These are phyloP conservation scores for Sarocladium strictum DNA, from an alignment of 2,329 filamentous ascomycete species.

Conservation along the genomic window DNA sequence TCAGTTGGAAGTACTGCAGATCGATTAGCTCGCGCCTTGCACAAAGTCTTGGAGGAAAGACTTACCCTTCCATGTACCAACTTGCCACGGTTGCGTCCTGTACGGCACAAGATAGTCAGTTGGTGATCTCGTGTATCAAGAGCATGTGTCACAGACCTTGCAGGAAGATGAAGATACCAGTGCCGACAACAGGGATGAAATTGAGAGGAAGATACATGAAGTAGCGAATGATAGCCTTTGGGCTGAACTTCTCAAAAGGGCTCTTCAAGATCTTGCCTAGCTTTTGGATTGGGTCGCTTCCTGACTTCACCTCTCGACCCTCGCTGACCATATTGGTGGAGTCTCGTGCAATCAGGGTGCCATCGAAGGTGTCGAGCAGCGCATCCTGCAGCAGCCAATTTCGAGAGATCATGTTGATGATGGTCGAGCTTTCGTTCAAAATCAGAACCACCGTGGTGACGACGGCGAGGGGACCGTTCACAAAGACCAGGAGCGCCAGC, in stretches of 20 bases:
- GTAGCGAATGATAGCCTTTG: constrained; percentile 65
- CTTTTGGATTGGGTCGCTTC: constrained; percentile 49
- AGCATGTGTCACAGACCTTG: constrained; percentile 47
- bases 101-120: constrained; percentile 2
- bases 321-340: constrained; percentile 59
- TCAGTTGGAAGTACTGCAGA: constrained; percentile 79
- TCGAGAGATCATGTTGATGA: constrained; percentile 52
- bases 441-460: constrained; percentile 66
- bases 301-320: constrained; percentile 65
- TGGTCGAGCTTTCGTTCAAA: constrained; percentile 53
- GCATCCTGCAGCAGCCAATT: constrained; percentile 77
- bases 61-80: constrained; percentile 49
- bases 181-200: constrained; percentile 86
- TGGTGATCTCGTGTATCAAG: neutral
- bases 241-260: constrained; percentile 51
- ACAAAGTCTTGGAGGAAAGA: constrained; percentile 9
- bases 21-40: neutral
- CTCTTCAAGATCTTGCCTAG: constrained; percentile 52
- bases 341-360: constrained; percentile 50
- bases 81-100: constrained; percentile 42
- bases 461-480: constrained; percentile 78
- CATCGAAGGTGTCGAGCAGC: constrained; percentile 85
- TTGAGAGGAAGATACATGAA: constrained; percentile 86
- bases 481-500: constrained; percentile 72
- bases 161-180: constrained; percentile 69